Evolutionary conservation across 495 filamentous ascomycete genomes (phyloP), one percentile per base, ranked within the genome.

Genomic region (Delitschia confertaspora): DNA sequence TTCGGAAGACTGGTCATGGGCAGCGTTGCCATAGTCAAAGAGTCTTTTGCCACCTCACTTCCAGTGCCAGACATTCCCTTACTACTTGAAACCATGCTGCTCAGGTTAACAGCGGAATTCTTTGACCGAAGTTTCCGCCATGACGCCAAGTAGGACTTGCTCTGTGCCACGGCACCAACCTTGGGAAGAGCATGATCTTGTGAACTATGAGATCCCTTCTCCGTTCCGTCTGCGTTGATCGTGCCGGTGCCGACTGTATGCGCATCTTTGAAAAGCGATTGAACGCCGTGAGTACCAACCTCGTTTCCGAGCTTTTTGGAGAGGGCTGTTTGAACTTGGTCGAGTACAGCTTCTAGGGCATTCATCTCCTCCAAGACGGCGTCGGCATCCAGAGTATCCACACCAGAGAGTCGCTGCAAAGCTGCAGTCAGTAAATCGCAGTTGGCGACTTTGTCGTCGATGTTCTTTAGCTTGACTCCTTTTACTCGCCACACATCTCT

Each of bases 291-390:
- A 6, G 87, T 73, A 27, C 91, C 91, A 27, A 98, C 93, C 54
- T 98, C 91, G 47, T 69, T 81, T 11, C 91, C 89, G 2, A 98
- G 72, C 56, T 87, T 94, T 59, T 89, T 88, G 4, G 78, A 62
- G 19, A 98, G 68, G 9, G 70, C 68, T 6, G 72, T 60, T 61
- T 94, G 88, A 0, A 83, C 85, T 56, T 87, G 80, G 55, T 96
- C 91, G 21, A 98, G 72, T 25, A 95, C 71, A 40, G 68, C 71
- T 64, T 98, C 91, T 20, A 98, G 71, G n/a, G 76, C 69, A 58
- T 95, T 85, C 85, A 98, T 93, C 60, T 98, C 91, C 53, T 95
- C 88, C 22, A 93, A 67, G 11, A 98, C 78, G 14, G 88, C 84
- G 53, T 93, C 87, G 2, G 88, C 85, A 60, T 96, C 88, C 47